Conservation (phyloP, 139 green algal species). For the Ulvella scutata region DNA sequence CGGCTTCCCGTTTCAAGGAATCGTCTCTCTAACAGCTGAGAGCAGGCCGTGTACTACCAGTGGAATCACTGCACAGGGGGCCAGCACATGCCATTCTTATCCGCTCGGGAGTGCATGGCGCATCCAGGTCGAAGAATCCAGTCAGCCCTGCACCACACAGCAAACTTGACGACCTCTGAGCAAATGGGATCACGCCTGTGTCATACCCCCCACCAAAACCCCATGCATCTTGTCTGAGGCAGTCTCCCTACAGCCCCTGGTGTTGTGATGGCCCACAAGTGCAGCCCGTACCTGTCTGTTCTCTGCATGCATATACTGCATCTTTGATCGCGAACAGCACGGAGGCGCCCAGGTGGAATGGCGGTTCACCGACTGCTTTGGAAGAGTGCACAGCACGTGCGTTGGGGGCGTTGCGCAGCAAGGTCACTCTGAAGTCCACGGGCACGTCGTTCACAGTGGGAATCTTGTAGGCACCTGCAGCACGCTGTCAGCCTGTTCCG, state of each 20-base stretch:
- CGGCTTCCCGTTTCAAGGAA: no score
- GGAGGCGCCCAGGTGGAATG: constrained; percentile 73
- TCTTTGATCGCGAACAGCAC: constrained; percentile 89
- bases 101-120: constrained; percentile 78
- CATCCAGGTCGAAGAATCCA: constrained; percentile 65
- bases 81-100: constrained; percentile 69
- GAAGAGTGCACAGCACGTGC: constrained; percentile 63
- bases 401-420: constrained; percentile 70
- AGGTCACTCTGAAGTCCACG: constrained; percentile 72
- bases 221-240: neutral
- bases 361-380: constrained; percentile 93
- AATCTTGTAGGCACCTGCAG: constrained; percentile 85
- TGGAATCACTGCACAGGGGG: neutral
- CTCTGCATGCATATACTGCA: constrained; percentile 52
- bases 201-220: no score
- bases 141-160: neutral
- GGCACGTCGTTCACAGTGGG: constrained; percentile 92
- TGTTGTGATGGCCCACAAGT: neutral
- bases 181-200: no score
- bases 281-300: constrained; percentile 15
- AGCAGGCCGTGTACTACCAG: neutral
- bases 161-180: no score
- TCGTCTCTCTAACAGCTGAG: neutral
- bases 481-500: no score
- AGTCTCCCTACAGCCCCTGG: neutral